A percentile compares a stretch with the other conserved stretches of the same genome.
Conservation (phyloP, 768 basidiomycete genomes). For the Agaricus subrufescens region DNA sequence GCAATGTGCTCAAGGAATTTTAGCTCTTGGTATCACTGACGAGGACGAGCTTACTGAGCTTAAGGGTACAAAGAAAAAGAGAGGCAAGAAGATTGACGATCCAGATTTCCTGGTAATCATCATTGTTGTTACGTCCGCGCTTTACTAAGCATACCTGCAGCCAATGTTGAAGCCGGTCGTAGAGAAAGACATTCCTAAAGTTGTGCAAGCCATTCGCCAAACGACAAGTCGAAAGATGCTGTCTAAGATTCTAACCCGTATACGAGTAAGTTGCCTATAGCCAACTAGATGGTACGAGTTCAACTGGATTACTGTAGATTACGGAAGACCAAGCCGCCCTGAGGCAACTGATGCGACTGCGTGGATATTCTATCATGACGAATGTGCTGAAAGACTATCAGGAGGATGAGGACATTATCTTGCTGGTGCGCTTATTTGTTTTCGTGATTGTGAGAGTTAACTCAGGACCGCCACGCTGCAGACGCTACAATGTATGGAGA, state of each 20-base stretch:
- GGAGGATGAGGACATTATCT: constrained; percentile 66
- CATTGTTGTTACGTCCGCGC: background rate
- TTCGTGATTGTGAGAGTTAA: too few relatives aligned
- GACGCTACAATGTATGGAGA: constrained; percentile 62
- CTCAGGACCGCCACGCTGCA: constrained; percentile 19
- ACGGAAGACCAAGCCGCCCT: constrained; percentile 78
- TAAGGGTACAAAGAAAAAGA: constrained; percentile 94
- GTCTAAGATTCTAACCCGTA: constrained; percentile 75
- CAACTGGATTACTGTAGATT: constrained; percentile 45
- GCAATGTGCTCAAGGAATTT: background rate
- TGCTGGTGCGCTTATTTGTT: constrained; percentile 46
- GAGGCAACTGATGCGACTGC: constrained; percentile 83
- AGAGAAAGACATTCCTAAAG: constrained; percentile 82
- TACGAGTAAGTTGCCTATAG: constrained; percentile 51
- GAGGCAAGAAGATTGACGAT: constrained; percentile 88
- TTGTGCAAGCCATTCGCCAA: constrained; percentile 88
- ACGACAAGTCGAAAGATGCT: constrained; percentile 80
- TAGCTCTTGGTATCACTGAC: constrained; percentile 91
- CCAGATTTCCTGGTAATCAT: constrained; percentile 73
- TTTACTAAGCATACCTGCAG: constrained; percentile 30
- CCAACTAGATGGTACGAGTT: background rate
- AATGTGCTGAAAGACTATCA: constrained; percentile 77
- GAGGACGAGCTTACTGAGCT: constrained; percentile 79
- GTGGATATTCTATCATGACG: constrained; percentile 90
- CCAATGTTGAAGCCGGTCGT: constrained; percentile 73